Base-by-base conservation (phyloP, 192 early-diverging fungal genomes). In the Lunasporangiospora selenospora region DNA sequence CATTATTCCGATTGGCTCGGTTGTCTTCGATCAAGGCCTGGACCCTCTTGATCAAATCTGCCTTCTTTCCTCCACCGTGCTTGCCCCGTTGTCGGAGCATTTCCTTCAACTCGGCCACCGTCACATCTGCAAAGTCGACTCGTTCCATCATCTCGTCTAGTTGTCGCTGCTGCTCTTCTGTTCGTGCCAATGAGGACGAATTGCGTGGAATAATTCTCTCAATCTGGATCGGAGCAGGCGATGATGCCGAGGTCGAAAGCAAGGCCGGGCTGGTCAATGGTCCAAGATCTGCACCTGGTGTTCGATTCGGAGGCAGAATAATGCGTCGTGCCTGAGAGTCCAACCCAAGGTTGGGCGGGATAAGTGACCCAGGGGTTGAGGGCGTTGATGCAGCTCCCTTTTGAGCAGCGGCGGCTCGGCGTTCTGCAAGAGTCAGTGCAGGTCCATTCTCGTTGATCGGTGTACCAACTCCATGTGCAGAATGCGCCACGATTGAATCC, bases 71-170 rank as follows among this genome's bases (percentile, higher is more conserved):
- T 16, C 83, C 81, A 11, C 85, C 83, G 15, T 85, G 88, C 45
- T 88, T 84, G 1, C 87, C 83, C 24, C 90, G 81, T 47, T 86
- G 79, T 29, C 87, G 56, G 23, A 92, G 61, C 79, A 90, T 84
- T 37, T 92, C 89, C 51, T 92, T 92, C 16, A 92, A 70, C 65
- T 92, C 90, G 5, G 80, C 70, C 0, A 92, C 90, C 0, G 90
- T 92, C 16, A 92, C 84, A 63, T 92, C 90, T 30, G 89, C 84
- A 75, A 92, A 90, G 36, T 92, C 80, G 7, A 87, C 81, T 12
- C 70, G 77, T 41, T 81, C 79, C 50, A 92, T 77, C 29, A 84
- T 81, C 41, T 87, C 82, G 60, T 92, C 85, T 21, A 91, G 59
- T 42, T 75, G 63, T 19, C 64, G 76, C 53, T 85, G 84, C 37